A percentile compares a stretch with the other conserved stretches of the same genome.
Evolutionary conservation across 2,329 filamentous ascomycete genomes (phyloP).

Genomic region (Colletotrichum somersetense): DNA sequence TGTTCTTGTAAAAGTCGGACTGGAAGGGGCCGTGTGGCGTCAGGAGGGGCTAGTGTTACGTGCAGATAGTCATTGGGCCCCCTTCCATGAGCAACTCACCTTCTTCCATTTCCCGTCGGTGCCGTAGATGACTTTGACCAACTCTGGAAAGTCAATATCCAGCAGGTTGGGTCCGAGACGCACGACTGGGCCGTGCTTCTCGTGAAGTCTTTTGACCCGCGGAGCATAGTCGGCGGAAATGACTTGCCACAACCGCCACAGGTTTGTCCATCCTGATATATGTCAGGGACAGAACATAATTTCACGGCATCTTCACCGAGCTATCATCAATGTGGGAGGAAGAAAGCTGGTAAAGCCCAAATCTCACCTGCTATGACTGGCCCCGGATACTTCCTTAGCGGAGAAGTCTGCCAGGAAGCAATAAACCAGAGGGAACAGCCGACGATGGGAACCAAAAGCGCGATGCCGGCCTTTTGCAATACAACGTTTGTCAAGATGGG

Average conservation of each 20-base stretch:
- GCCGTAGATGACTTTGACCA: constrained; percentile 49
- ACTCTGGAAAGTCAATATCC: constrained; percentile 46
- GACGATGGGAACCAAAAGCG: neutral
- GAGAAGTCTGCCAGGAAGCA: constrained; percentile 39
- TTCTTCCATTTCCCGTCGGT: constrained; percentile 46
- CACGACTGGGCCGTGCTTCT: constrained; percentile 49
- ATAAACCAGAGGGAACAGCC: constrained; percentile 22
- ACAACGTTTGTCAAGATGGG: neutral
- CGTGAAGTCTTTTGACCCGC: constrained; percentile 46
- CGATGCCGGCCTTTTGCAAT: neutral
- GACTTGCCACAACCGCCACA: constrained; percentile 47
- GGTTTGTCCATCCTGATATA: constrained; percentile 45
- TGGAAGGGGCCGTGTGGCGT: constrained; percentile 30
- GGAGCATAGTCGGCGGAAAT: constrained; percentile 43
- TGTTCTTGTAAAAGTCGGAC: constrained; percentile 55
- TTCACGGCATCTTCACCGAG: no score
- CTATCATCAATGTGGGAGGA: no score
- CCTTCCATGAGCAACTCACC: neutral
- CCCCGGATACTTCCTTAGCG: constrained; percentile 50
- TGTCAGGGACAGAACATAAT: no score
- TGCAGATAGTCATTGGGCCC: neutral
- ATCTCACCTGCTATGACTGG: constrained; percentile 48
- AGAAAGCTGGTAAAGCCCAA: neutral
- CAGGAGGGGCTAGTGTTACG: neutral
- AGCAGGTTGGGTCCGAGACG: constrained; percentile 49